Evolutionary conservation across 257 asterid species (phyloP).

Genomic region (Henckelia pumila): DNA sequence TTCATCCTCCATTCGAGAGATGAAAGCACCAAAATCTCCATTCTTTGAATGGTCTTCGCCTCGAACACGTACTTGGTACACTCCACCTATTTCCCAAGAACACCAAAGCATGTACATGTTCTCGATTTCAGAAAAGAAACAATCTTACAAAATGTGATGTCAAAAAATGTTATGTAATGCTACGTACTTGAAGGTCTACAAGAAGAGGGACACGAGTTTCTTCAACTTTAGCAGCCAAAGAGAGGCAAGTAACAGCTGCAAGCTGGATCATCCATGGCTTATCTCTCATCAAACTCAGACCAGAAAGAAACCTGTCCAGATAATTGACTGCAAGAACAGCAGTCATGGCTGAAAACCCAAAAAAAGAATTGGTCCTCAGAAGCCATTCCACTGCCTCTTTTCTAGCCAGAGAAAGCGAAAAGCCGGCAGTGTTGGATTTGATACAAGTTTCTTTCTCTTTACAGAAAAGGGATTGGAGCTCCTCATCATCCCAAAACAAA

Average conservation of each 20-base stretch:
- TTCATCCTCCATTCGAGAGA: constrained; percentile 76
- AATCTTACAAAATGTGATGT: neutral
- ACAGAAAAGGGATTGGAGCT: constrained; percentile 43
- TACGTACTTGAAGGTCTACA: constrained; percentile 62
- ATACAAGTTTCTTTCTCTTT: constrained; percentile 50
- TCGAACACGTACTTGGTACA: constrained; percentile 54
- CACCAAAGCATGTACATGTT: too few relatives aligned
- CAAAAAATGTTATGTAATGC: neutral
- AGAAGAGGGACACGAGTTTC: constrained; percentile 65
- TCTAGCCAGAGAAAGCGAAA: constrained; percentile 31
- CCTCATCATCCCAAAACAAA: constrained; percentile 51
- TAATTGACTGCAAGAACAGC: constrained; percentile 56
- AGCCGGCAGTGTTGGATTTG: neutral
- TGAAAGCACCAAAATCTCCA: constrained; percentile 72
- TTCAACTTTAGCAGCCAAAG: constrained; percentile 80
- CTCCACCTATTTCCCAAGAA: constrained; percentile 37
- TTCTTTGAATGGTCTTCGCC: constrained; percentile 65
- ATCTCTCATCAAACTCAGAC: constrained; percentile 33
- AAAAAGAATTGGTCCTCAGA: constrained; percentile 34
- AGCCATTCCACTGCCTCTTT: constrained; percentile 49
- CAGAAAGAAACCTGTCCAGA: constrained; percentile 50
- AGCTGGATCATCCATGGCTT: constrained; percentile 70
- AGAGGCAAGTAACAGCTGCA: constrained; percentile 61
- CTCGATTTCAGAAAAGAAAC: neutral
- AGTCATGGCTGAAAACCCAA: constrained; percentile 52